Conservation (phyloP, 495 filamentous ascomycete genomes). For the Penicillium macrosclerotiorum region DNA sequence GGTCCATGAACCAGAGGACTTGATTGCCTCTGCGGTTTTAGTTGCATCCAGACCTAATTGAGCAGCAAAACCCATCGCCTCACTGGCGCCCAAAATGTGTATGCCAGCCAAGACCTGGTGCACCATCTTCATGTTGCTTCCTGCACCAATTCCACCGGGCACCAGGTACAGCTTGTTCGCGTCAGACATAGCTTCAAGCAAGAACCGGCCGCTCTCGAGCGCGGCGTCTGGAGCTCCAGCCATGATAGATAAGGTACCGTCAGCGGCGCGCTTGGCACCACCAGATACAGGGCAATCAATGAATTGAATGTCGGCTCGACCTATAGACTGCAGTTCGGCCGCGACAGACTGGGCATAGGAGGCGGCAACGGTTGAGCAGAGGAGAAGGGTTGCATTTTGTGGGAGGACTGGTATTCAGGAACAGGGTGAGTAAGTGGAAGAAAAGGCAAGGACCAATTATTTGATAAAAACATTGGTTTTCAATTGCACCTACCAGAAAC, state of each 20-base stretch:
- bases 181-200: constrained; percentile 62
- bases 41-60: constrained; percentile 63
- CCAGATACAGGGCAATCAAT: constrained; percentile 78
- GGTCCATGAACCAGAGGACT: constrained; percentile 60
- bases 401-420: no score
- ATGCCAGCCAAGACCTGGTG: constrained; percentile 80
- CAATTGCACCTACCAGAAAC: constrained; percentile 28
- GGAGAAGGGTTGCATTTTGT: constrained; percentile 58
- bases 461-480: background rate
- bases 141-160: constrained; percentile 67
- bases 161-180: constrained; percentile 69
- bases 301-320: constrained; percentile 62
- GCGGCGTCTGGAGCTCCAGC: constrained; percentile 60
- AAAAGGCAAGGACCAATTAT: no score
- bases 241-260: constrained; percentile 80
- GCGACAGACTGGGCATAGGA: constrained; percentile 62
- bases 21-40: constrained; percentile 54
- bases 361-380: constrained; percentile 74
- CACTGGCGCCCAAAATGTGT: constrained; percentile 69
- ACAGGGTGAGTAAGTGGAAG: no score
- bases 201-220: constrained; percentile 53
- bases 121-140: constrained; percentile 87
- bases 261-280: constrained; percentile 68
- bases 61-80: constrained; percentile 72
- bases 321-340: constrained; percentile 48